Conservation (phyloP, 2,329 filamentous ascomycete species). For the Calonectria fujianensis region DNA sequence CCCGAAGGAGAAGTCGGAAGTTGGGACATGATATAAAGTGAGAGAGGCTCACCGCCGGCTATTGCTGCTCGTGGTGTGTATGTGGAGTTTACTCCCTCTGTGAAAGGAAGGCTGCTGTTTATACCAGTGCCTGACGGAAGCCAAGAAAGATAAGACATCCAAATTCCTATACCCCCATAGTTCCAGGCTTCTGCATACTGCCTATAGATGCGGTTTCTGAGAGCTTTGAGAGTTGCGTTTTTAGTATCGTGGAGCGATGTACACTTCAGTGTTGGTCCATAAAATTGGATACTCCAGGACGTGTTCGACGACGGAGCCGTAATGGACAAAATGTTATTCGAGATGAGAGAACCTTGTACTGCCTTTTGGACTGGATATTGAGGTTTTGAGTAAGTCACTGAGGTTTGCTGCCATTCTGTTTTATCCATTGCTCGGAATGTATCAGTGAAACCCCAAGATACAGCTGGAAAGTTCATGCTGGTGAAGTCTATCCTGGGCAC, state of each 20-base stretch:
- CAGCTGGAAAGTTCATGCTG: conserved; percentile 24
- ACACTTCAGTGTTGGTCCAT: conserved; percentile 1
- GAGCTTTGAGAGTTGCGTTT: background rate
- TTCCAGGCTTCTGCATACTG: conserved; percentile 16
- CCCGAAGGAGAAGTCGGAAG: background rate
- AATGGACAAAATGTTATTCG: conserved; percentile 4
- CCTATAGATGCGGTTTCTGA: background rate
- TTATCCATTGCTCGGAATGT: background rate
- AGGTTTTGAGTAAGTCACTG: background rate
- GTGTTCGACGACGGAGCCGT: background rate
- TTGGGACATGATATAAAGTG: conserved; percentile 11
- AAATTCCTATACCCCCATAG: background rate
- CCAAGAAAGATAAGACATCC: conserved; percentile 26
- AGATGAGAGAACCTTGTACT: conserved; percentile 13
- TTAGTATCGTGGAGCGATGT: background rate
- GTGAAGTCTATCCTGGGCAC: conserved; percentile 19
- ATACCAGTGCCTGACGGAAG: background rate
- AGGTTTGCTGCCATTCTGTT: conserved; percentile 14
- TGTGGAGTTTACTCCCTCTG: background rate
- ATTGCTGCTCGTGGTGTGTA: conserved; percentile 13
- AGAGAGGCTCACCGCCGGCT: conserved; percentile 13
- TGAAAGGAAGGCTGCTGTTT: conserved; percentile 21
- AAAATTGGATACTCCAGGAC: conserved; percentile 9
- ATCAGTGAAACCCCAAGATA: conserved; percentile 1
- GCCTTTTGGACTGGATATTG: conserved; percentile 12